phyloP scores from a whole-genome alignment of 371 early-diverging fungal species.

The Mucor racemosus region DNA sequence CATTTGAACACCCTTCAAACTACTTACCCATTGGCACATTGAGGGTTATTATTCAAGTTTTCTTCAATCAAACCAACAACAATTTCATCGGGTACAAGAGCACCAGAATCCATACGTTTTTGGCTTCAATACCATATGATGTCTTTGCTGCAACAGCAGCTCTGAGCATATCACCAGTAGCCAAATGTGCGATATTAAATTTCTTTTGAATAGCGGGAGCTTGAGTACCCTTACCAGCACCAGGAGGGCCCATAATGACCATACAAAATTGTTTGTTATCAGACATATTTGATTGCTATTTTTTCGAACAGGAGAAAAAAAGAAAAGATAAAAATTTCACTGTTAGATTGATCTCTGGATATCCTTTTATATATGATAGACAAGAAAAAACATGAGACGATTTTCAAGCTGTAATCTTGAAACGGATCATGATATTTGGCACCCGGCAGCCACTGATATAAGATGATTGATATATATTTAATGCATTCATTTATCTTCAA shows the following conservation, averaged over 20 bases:
- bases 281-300: constrained; percentile 39
- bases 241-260: constrained; percentile 98
- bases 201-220: constrained; percentile 93
- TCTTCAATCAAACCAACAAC: constrained; percentile 96
- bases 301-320: constrained; percentile 32
- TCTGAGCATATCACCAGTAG: constrained; percentile 99
- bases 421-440: neutral
- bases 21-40: constrained; percentile 87
- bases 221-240: constrained; percentile 99
- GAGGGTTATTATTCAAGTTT: constrained; percentile 88
- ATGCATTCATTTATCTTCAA: too few species aligned
- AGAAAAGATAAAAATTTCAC: neutral
- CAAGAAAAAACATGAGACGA: neutral
- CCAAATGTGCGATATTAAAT: constrained; percentile 96
- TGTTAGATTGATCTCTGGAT: neutral
- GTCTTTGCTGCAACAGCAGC: constrained; percentile 94
- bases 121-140: constrained; percentile 91
- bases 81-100: constrained; percentile 97
- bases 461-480: neutral
- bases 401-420: neutral
- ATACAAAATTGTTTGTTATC: constrained; percentile 68
- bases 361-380: neutral
- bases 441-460: neutral
- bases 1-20: neutral
- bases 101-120: constrained; percentile 98